Conservation (phyloP, 2,329 filamentous ascomycete genomes). For the Coccinonectria pachysandricola region DNA sequence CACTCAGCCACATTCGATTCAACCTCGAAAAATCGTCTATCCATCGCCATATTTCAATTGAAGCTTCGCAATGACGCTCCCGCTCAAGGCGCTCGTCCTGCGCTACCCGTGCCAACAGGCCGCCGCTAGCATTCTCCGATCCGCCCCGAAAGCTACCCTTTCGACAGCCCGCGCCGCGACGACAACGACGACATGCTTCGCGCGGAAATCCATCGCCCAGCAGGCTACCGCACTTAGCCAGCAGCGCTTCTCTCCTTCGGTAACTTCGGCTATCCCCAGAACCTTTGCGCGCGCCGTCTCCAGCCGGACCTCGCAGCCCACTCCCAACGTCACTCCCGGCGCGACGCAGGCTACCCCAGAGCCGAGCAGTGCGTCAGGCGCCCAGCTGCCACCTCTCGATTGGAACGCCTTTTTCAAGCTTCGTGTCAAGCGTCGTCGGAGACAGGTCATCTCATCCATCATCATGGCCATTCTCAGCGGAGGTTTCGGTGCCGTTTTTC, state of each 20-base stretch:
- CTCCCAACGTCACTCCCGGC: constrained; percentile 1
- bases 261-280: constrained; percentile 8
- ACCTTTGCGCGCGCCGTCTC: constrained; percentile 12
- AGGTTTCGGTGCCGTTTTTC: constrained; percentile 49
- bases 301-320: constrained; percentile 4
- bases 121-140: constrained; percentile 15
- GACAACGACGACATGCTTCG: constrained; percentile 13
- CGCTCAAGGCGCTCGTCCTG: constrained; percentile 23
- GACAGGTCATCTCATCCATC: constrained; percentile 71
- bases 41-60: too few species aligned
- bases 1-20: too few species aligned
- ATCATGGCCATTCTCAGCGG: constrained; percentile 53
- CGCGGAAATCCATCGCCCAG: constrained; percentile 8
- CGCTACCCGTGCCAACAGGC: constrained; percentile 20
- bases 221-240: constrained; percentile 8
- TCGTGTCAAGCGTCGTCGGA: constrained; percentile 72
- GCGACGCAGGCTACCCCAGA: constrained; percentile 4
- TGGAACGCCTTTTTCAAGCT: constrained; percentile 94
- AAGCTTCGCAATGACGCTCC: constrained; percentile 20
- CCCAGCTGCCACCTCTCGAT: constrained; percentile 39
- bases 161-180: constrained; percentile 14
- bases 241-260: constrained; percentile 9
- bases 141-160: constrained; percentile 20
- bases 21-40: too few species aligned
- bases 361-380: constrained; percentile 7